phyloP scores from a whole-genome alignment of 2,329 filamentous ascomycete species.

The Xylaria sp. region DNA sequence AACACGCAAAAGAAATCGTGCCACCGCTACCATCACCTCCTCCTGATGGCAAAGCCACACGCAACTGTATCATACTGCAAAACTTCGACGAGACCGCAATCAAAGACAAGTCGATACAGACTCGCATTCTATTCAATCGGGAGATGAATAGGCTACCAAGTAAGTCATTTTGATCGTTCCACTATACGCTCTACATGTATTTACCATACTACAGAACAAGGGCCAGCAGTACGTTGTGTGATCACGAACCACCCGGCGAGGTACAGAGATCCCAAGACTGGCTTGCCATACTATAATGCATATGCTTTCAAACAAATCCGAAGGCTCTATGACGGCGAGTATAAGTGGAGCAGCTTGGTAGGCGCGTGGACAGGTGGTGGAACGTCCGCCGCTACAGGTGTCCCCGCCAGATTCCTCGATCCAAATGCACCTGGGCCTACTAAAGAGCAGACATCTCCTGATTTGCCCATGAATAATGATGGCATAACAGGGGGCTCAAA shows the following conservation, averaged over 20 bases:
- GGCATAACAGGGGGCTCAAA: constrained; percentile 22
- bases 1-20: constrained; percentile 43
- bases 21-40: constrained; percentile 49
- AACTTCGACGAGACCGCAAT: constrained; percentile 68
- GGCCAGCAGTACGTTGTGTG: constrained; percentile 71
- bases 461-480: constrained; percentile 24
- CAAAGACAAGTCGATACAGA: constrained; percentile 66
- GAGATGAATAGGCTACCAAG: constrained; percentile 68
- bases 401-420: constrained; percentile 78
- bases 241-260: constrained; percentile 84
- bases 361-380: constrained; percentile 83
- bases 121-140: constrained; percentile 67
- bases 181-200: constrained; percentile 9
- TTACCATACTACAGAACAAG: constrained; percentile 56
- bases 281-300: constrained; percentile 81
- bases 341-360: constrained; percentile 82
- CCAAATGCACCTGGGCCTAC: constrained; percentile 49
- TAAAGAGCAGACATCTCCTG: constrained; percentile 41
- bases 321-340: constrained; percentile 75
- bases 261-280: constrained; percentile 86
- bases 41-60: constrained; percentile 62
- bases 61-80: constrained; percentile 68
- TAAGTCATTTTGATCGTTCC: constrained; percentile 50
- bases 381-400: constrained; percentile 74
- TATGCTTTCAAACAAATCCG: constrained; percentile 86